Evolutionary conservation across 768 basidiomycete species (phyloP).

Genomic region (Auriscalpium vulgare): DNA sequence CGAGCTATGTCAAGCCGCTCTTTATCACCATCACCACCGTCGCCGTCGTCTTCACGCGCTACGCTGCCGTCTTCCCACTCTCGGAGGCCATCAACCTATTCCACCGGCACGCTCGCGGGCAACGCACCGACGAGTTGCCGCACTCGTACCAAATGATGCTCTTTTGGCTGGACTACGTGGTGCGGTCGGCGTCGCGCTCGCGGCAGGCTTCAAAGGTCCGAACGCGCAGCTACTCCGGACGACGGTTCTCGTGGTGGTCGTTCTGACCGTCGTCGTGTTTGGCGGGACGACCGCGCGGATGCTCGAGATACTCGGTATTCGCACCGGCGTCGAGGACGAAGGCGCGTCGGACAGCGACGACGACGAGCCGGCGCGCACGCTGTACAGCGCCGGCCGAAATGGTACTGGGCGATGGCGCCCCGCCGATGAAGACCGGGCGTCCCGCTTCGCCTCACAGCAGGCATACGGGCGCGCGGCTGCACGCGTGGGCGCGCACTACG

Average conservation of each 20-base stretch:
- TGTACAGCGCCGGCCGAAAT: not conserved
- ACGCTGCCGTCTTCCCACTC: slow-evolving; percentile 91
- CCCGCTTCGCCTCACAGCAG: slow-evolving; percentile 16
- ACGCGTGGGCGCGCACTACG: slow-evolving; percentile 56
- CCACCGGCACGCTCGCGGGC: slow-evolving; percentile 75
- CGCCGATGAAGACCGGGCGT: slow-evolving; percentile 12
- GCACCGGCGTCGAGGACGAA: slow-evolving; percentile 92
- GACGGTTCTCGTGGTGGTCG: slow-evolving; percentile 92
- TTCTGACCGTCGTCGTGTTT: slow-evolving; percentile 89
- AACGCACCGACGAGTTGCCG: slow-evolving; percentile 84
- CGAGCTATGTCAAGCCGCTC: slow-evolving; percentile 86
- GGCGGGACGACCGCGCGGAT: slow-evolving; percentile 96
- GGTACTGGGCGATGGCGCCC: not conserved
- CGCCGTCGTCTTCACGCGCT: slow-evolving; percentile 90
- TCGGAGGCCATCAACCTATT: slow-evolving; percentile 94
- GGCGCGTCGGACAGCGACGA: slow-evolving; percentile 47
- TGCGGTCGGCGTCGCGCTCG: slow-evolving; percentile 95
- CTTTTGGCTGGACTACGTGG: slow-evolving; percentile 96
- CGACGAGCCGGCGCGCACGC: slow-evolving; percentile 32
- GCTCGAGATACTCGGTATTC: slow-evolving; percentile 94
- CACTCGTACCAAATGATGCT: slow-evolving; percentile 99
- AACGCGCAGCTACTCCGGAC: slow-evolving; percentile 88
- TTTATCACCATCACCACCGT: slow-evolving; percentile 91
- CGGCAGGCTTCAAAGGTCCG: slow-evolving; percentile 90
- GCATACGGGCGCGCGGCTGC: slow-evolving; percentile 24